phyloP scores from a whole-genome alignment of 2,329 filamentous ascomycete genomes.

The Cladosporium sp. region DNA sequence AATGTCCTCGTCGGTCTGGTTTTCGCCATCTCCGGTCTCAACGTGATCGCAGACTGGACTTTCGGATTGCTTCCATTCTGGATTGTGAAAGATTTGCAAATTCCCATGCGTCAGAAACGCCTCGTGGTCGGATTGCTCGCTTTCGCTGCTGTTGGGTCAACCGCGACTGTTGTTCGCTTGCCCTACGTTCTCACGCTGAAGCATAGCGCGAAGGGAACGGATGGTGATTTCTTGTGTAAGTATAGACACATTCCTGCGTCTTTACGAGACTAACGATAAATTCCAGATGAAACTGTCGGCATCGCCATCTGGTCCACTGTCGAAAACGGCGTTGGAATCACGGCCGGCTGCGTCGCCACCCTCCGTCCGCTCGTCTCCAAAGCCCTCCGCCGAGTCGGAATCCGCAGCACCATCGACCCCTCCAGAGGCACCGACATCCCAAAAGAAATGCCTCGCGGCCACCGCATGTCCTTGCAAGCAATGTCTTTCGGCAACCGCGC shows the following conservation, averaged over 20 bases:
- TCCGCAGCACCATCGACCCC: conserved; percentile 6
- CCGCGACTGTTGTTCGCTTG: conserved; percentile 46
- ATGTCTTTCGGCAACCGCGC: conserved; percentile 6
- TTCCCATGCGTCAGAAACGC: conserved; percentile 35
- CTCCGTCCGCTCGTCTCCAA: conserved; percentile 43
- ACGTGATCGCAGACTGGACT: conserved; percentile 40
- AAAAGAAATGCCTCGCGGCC: conserved; percentile 5
- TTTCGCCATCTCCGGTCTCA: conserved; percentile 31
- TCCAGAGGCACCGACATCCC: conserved; percentile 6
- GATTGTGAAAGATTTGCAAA: conserved; percentile 39
- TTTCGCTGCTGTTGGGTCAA: conserved; percentile 48
- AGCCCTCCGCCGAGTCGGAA: background rate
- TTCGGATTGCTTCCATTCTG: conserved; percentile 39
- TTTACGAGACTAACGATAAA: conserved; percentile 9
- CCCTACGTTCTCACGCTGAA: conserved; percentile 38
- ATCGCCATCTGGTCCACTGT: conserved; percentile 32
- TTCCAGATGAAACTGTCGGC: conserved; percentile 38
- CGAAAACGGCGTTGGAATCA: conserved; percentile 32
- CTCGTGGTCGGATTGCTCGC: conserved; percentile 36
- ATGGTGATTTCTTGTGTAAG: conserved; percentile 41
- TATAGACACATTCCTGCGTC: background rate
- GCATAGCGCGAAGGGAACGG: conserved; percentile 27
- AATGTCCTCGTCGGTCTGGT: conserved; percentile 45
- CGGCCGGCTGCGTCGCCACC: conserved; percentile 46
- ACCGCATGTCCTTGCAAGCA: conserved; percentile 9